A percentile compares a stretch with the other conserved stretches of the same genome.
Evolutionary conservation across 345 rosid genomes (phyloP).

Genomic region (Gynandropsis gynandra): DNA sequence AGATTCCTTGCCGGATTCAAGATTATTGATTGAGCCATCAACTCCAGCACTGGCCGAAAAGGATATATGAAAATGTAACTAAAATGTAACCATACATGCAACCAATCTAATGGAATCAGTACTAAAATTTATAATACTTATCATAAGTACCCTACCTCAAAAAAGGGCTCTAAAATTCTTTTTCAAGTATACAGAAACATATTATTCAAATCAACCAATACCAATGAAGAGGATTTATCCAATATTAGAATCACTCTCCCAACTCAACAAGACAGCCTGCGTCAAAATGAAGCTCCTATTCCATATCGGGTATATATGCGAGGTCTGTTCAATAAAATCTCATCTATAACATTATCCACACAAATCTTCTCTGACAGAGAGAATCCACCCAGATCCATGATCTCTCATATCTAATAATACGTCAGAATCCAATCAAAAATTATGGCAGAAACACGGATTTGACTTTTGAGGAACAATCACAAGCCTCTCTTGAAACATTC

Average conservation of each 20-base stretch:
- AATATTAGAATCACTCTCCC: background rate
- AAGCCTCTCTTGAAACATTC: no score
- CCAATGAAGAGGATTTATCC: background rate
- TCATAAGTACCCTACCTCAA: background rate
- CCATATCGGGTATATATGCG: no score
- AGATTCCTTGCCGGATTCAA: constrained; percentile 46
- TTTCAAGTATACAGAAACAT: background rate
- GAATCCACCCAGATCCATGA: no score
- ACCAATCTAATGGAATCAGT: background rate
- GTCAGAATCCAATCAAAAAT: no score
- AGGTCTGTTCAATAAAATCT: no score
- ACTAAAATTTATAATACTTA: background rate
- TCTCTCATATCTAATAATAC: no score
- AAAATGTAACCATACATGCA: background rate
- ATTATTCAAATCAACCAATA: background rate
- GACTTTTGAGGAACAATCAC: no score
- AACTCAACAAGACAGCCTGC: no score
- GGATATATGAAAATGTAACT: background rate
- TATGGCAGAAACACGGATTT: no score
- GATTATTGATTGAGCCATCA: constrained; percentile 53
- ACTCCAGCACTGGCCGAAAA: constrained; percentile 36
- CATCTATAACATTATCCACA: no score
- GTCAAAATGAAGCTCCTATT: no score
- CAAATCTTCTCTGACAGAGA: no score
- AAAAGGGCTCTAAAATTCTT: background rate